Conservation (phyloP, 768 basidiomycete genomes). For the Hemileccinum impolitum region DNA sequence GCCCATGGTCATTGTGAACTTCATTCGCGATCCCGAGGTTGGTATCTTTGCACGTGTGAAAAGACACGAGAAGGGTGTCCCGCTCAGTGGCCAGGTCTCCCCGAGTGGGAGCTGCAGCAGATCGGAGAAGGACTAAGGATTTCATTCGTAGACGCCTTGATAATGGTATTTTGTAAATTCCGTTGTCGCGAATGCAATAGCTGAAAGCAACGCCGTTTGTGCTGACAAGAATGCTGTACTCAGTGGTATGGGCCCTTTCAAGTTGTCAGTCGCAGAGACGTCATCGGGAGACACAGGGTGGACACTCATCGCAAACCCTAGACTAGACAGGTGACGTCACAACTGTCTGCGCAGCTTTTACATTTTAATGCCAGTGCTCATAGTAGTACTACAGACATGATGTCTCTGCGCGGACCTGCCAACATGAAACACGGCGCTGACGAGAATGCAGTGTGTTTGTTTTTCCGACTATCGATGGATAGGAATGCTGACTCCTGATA, state of each 20-base stretch:
- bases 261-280: no score
- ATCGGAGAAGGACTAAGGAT: slow-evolving; percentile 16
- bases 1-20: slow-evolving; percentile 93
- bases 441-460: slow-evolving; percentile 7
- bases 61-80: slow-evolving; percentile 45
- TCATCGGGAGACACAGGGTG: no score
- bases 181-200: slow-evolving; percentile 3
- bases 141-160: slow-evolving; percentile 5
- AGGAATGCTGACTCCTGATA: slow-evolving; percentile 7
- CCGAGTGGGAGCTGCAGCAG: slow-evolving; percentile 8
- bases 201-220: neutral
- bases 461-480: slow-evolving; percentile 8
- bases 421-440: no score
- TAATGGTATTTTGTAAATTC: slow-evolving; percentile 18
- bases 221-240: neutral
- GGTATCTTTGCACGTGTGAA: slow-evolving; percentile 90
- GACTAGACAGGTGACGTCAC: no score
- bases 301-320: no score
- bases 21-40: slow-evolving; percentile 86
- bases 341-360: no score
- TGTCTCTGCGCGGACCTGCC: no score
- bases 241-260: no score
- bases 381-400: no score
- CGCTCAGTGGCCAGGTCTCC: slow-evolving; percentile 18
- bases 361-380: no score